Evolutionary conservation across 352 stramenopile genomes (phyloP).

Genomic region (Aphanomyces stellatus): DNA sequence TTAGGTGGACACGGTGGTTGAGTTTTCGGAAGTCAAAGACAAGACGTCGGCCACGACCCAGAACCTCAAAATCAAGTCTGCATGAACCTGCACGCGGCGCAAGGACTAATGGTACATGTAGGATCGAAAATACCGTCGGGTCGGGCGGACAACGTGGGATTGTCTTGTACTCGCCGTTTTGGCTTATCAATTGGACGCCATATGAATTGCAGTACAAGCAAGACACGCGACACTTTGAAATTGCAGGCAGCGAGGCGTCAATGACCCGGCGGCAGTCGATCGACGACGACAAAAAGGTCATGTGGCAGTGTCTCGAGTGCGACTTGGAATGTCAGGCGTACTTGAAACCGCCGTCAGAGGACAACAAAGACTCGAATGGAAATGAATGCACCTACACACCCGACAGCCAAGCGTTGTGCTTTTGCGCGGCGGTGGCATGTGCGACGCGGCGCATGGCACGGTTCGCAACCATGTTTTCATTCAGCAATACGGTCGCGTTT

Average conservation of each 20-base stretch:
- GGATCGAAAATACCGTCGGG: slow-evolving; percentile 16
- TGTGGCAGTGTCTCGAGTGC: background rate
- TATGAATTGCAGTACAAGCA: slow-evolving; percentile 14
- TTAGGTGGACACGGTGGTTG: slow-evolving; percentile 7
- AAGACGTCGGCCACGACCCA: too few species aligned
- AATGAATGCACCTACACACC: background rate
- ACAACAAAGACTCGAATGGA: background rate
- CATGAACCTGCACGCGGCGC: background rate
- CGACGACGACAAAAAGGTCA: background rate
- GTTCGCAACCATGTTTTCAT: slow-evolving; percentile 18
- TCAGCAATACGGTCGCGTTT: slow-evolving; percentile 9
- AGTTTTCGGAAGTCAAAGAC: background rate
- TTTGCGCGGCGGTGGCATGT: background rate
- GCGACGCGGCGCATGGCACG: background rate
- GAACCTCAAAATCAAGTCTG: slow-evolving; percentile 14
- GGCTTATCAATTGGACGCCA: slow-evolving; percentile 17
- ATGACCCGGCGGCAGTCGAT: background rate
- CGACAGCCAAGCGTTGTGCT: background rate
- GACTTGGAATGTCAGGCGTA: background rate
- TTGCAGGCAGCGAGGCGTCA: background rate
- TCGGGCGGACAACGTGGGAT: slow-evolving; percentile 4
- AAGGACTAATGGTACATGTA: background rate
- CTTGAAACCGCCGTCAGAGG: background rate
- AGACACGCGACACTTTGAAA: slow-evolving; percentile 14
- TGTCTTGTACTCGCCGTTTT: slow-evolving; percentile 7